These are phyloP conservation scores for Hirsutella rhossiliensis DNA, from an alignment of 2,329 filamentous ascomycete genomes.

Conservation along the genomic window DNA sequence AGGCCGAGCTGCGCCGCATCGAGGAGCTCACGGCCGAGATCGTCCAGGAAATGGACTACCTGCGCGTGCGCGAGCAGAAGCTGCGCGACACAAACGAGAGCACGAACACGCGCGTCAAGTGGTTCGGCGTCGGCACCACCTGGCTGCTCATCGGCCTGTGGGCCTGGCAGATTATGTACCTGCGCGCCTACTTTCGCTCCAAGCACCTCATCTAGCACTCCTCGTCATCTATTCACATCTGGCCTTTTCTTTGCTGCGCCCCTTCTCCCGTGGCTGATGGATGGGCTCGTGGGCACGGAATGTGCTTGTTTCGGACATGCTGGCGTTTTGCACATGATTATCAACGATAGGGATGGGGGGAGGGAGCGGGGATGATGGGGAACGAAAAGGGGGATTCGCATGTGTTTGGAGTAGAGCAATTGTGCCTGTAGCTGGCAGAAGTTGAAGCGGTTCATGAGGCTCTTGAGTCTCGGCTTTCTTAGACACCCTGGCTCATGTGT, in stretches of 20 bases:
- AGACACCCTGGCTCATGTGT: too few species aligned
- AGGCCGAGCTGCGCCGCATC: constrained; percentile 85
- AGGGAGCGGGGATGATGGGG: too few species aligned
- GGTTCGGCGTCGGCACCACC: constrained; percentile 93
- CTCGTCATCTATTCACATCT: too few species aligned
- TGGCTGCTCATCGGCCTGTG: constrained; percentile 80
- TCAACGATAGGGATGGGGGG: too few species aligned
- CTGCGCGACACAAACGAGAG: constrained; percentile 98
- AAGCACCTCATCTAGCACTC: constrained; percentile 25
- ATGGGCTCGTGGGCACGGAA: background rate
- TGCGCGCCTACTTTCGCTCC: constrained; percentile 87
- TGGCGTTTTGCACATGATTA: too few species aligned
- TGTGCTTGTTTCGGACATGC: background rate
- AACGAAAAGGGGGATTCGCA: too few species aligned
- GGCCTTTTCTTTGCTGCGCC: background rate
- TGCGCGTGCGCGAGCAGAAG: constrained; percentile 82
- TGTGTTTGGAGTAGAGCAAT: too few species aligned
- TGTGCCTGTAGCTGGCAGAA: too few species aligned
- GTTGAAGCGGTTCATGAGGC: too few species aligned
- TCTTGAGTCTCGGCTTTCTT: too few species aligned
- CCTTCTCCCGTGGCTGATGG: too few species aligned
- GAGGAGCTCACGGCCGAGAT: constrained; percentile 86
- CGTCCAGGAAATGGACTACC: constrained; percentile 91
- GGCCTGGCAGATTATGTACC: constrained; percentile 94
- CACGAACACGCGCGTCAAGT: constrained; percentile 97